Percentiles rank a stretch among this genome's conserved stretches.
Conservation (phyloP, 768 basidiomycete species). For the Clavulina sp. region DNA sequence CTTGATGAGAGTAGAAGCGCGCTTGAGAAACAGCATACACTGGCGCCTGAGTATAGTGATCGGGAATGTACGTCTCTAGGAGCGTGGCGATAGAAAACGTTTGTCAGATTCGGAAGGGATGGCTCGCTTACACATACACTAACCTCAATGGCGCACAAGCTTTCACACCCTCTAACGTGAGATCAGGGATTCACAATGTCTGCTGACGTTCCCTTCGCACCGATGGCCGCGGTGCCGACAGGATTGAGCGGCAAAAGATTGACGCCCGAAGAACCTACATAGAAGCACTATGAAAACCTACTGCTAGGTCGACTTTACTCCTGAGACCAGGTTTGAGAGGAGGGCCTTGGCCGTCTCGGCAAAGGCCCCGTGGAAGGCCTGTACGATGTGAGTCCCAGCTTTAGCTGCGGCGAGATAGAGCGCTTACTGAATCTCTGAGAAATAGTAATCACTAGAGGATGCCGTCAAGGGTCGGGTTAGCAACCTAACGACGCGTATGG, state of each 20-base stretch:
- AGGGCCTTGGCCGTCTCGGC: background rate
- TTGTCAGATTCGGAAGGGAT: background rate
- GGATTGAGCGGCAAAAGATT: background rate
- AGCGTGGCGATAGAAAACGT: background rate
- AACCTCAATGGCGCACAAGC: slow-evolving; percentile 31
- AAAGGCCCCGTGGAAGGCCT: background rate
- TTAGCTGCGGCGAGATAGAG: background rate
- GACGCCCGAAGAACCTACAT: background rate
- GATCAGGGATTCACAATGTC: slow-evolving; percentile 27
- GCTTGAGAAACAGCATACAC: slow-evolving; percentile 8
- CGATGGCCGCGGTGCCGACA: background rate
- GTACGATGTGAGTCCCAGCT: background rate
- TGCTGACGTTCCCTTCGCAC: background rate
- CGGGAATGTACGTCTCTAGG: background rate
- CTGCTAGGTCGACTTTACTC: background rate
- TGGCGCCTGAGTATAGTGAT: background rate
- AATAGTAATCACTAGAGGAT: background rate
- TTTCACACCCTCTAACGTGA: slow-evolving; percentile 27
- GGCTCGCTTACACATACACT: slow-evolving; percentile 16
- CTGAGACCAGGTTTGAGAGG: background rate
- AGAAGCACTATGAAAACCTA: background rate
- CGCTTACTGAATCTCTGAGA: background rate
- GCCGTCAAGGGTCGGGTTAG: background rate
- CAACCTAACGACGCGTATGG: background rate
- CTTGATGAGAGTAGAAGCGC: slow-evolving; percentile 12